Percentiles rank a stretch among this genome's conserved stretches.
phyloP scores from a whole-genome alignment of 2,329 filamentous ascomycete species.

The Aspergillus melleus region DNA sequence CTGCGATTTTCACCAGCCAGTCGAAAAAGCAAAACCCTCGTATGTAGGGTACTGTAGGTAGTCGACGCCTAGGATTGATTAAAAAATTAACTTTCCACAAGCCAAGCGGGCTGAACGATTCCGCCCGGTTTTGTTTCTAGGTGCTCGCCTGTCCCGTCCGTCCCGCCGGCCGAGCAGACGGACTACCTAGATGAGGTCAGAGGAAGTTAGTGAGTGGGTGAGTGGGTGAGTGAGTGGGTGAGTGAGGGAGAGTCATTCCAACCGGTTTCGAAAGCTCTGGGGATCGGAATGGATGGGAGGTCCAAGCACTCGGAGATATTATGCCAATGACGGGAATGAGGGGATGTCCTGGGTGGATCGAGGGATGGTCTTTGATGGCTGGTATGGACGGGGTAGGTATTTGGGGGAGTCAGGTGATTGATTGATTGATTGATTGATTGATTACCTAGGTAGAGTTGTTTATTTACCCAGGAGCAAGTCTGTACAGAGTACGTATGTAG shows the following conservation, averaged over 20 bases:
- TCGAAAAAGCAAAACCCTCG: background rate
- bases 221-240: no score
- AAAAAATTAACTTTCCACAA: conserved; percentile 1
- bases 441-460: no score
- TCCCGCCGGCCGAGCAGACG: no score
- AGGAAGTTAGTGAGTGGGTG: background rate
- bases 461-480: no score
- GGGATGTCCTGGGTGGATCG: background rate
- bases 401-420: no score
- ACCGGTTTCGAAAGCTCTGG: conserved; percentile 3
- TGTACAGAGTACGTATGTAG: background rate
- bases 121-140: no score
- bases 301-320: conserved; percentile 21
- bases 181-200: conserved; percentile 1
- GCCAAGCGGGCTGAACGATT: no score
- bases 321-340: background rate
- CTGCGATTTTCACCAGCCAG: conserved; percentile 1
- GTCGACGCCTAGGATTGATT: no score
- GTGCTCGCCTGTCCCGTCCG: no score
- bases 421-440: no score
- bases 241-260: conserved; percentile 1
- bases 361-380: background rate
- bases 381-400: background rate
- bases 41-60: no score
- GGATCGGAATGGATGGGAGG: conserved; percentile 8